These are phyloP conservation scores for Metschnikowia koreensis DNA, from an alignment of 805 yeast species.

Conservation along the genomic window DNA sequence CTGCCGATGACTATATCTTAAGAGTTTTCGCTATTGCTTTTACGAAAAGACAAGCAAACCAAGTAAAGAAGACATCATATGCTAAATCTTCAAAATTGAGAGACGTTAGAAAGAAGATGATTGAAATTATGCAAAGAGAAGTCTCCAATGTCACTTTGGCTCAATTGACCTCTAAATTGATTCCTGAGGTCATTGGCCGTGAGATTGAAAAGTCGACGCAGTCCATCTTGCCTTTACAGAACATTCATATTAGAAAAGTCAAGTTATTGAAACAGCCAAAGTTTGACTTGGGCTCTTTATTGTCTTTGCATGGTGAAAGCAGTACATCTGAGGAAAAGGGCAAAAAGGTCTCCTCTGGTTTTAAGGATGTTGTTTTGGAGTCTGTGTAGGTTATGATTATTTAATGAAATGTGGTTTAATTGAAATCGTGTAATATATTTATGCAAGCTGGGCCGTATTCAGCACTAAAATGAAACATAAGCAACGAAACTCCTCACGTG, in stretches of 20 bases:
- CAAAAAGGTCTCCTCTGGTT: constrained; percentile 96
- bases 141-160: constrained; percentile 92
- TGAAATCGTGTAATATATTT: background rate
- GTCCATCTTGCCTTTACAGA: constrained; percentile 95
- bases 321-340: constrained; percentile 80
- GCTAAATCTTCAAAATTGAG: constrained; percentile 98
- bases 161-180: constrained; percentile 94
- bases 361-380: constrained; percentile 98
- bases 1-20: constrained; percentile 94
- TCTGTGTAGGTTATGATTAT: constrained; percentile 58
- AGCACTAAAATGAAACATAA: too few relatives aligned
- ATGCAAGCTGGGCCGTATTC: background rate
- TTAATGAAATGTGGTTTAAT: constrained; percentile 5
- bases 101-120: constrained; percentile 95
- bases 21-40: constrained; percentile 96
- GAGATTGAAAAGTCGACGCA: constrained; percentile 96
- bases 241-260: constrained; percentile 98
- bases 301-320: constrained; percentile 97
- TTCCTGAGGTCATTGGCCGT: constrained; percentile 98
- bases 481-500: too few relatives aligned
- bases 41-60: constrained; percentile 97
- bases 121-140: constrained; percentile 94
- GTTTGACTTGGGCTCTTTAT: constrained; percentile 94
- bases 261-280: constrained; percentile 98
- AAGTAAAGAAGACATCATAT: constrained; percentile 95